Percentiles rank a stretch among this genome's conserved stretches.
These are phyloP conservation scores for Fraxinus quadrangulata DNA, from an alignment of 257 asterid genomes.

Conservation along the genomic window DNA sequence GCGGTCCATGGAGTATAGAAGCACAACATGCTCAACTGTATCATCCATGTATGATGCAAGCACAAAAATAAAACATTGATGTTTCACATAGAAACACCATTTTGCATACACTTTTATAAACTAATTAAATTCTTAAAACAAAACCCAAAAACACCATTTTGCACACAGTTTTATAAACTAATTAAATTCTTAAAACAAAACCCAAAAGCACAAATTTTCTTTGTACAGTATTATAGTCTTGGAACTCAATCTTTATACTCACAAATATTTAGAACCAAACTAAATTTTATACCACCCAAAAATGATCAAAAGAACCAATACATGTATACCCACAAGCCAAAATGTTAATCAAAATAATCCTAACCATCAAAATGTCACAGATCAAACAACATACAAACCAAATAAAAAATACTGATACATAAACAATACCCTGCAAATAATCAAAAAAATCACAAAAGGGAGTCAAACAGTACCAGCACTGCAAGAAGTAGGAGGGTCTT, in stretches of 20 bases:
- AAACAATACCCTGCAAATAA: no score
- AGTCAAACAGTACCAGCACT: slow-evolving; percentile 38
- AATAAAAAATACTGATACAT: not conserved
- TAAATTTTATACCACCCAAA: not conserved
- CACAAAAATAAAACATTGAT: not conserved
- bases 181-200: not conserved
- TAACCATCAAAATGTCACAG: slow-evolving; percentile 20
- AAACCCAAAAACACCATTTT: not conserved
- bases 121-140: not conserved
- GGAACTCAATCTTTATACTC: not conserved
- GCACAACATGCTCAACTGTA: not conserved
- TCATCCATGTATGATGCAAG: not conserved
- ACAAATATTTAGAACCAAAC: not conserved
- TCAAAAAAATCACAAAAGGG: not conserved
- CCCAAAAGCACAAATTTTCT: not conserved
- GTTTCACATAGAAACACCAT: not conserved
- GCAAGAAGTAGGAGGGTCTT: slow-evolving; percentile 58
- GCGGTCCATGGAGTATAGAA: not conserved
- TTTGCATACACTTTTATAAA: not conserved
- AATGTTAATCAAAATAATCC: slow-evolving; percentile 1
- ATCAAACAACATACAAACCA: slow-evolving; percentile 9
- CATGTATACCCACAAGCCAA: slow-evolving; percentile 23
- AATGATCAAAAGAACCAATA: slow-evolving; percentile 23
- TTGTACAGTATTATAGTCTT: not conserved
- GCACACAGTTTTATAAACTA: not conserved